phyloP scores from a whole-genome alignment of 176 grass and related monocot species.

The Rhipidocladum racemiflorum region DNA sequence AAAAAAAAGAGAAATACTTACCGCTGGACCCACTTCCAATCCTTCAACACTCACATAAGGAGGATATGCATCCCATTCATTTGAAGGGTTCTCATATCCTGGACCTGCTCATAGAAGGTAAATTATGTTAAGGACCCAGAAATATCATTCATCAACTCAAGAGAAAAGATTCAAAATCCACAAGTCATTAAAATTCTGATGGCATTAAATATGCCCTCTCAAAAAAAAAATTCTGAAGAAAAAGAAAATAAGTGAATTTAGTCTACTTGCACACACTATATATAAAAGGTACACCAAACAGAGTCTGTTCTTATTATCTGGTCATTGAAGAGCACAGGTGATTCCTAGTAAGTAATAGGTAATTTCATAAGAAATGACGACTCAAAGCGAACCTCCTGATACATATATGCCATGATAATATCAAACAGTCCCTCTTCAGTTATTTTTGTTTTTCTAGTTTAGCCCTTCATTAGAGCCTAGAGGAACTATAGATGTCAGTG shows the following conservation, averaged over 20 bases:
- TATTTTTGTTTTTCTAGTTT: background rate
- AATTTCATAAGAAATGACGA: conserved; percentile 1
- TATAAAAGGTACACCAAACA: background rate
- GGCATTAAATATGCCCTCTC: background rate
- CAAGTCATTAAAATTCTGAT: conserved; percentile 2
- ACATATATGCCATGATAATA: background rate
- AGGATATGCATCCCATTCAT: conserved; percentile 73
- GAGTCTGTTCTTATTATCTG: background rate
- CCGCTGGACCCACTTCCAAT: conserved; percentile 61
- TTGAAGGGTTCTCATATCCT: conserved; percentile 60
- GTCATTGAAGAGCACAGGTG: background rate
- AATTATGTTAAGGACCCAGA: conserved; percentile 24
- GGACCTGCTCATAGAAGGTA: conserved; percentile 26
- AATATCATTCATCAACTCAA: conserved; percentile 34
- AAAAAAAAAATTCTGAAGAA: background rate
- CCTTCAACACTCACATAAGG: conserved; percentile 64
- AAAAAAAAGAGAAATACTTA: conserved; percentile 37
- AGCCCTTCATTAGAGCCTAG: background rate
- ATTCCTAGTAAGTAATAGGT: background rate
- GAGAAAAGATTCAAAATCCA: conserved; percentile 7
- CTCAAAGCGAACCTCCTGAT: background rate
- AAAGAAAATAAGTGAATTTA: background rate
- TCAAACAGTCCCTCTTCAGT: background rate
- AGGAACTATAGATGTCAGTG: background rate
- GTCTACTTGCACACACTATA: background rate